Evolutionary conservation across 139 green algal species (phyloP).

Genomic region (Tetratostichococcus sp.): DNA sequence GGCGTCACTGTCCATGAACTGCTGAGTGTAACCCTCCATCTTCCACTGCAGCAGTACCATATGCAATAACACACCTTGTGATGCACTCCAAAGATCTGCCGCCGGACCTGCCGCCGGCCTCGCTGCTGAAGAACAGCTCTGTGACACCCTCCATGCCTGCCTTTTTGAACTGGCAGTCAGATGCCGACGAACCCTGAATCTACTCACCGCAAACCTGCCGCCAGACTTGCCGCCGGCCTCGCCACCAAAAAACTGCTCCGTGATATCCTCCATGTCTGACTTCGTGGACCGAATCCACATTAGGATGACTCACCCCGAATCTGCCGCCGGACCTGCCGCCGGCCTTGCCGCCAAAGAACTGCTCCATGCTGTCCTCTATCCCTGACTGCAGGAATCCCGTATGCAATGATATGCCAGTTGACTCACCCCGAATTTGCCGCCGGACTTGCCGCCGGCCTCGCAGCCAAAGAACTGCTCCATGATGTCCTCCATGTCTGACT

Average conservation of each 20-base stretch:
- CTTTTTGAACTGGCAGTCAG: too few relatives aligned
- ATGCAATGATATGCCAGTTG: too few relatives aligned
- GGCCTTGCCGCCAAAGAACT: constrained; percentile 15
- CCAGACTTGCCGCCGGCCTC: neutral
- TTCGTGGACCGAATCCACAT: too few relatives aligned
- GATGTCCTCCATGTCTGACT: constrained; percentile 11
- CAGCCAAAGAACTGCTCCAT: constrained; percentile 27
- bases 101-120: neutral
- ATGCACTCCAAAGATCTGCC: neutral
- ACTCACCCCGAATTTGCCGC: neutral
- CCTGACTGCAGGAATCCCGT: too few relatives aligned
- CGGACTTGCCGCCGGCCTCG: neutral
- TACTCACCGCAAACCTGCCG: neutral
- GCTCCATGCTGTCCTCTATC: constrained; percentile 18
- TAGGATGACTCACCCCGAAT: neutral
- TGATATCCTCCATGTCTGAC: constrained; percentile 14
- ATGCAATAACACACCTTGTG: too few relatives aligned
- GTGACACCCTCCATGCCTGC: constrained; percentile 14
- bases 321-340: neutral
- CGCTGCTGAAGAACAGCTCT: constrained; percentile 22
- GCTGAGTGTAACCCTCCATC: constrained; percentile 16
- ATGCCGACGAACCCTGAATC: too few relatives aligned
- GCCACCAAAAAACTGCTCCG: constrained; percentile 25
- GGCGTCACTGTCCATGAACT: constrained; percentile 14
- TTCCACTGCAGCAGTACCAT: too few relatives aligned